Conservation (phyloP, 106 monocot species). For the Narthecium ossifragum region DNA sequence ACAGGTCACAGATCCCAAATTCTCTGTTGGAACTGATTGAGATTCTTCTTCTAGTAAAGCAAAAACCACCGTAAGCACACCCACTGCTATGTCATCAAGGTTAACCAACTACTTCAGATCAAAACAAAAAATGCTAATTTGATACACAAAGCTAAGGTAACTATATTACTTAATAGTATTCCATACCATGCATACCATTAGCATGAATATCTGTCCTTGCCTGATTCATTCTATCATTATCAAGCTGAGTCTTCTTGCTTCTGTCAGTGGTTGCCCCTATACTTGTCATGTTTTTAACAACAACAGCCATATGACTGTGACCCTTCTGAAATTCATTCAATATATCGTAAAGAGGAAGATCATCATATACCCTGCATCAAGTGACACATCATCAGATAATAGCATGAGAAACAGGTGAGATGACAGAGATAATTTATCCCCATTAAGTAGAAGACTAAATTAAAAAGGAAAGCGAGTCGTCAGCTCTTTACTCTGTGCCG, state of each 20-base stretch:
- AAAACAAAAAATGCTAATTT: neutral
- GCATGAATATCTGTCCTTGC: slow-evolving; percentile 9
- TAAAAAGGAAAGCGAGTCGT: too few species aligned
- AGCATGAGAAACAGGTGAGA: neutral
- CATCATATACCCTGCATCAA: slow-evolving; percentile 65
- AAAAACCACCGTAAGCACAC: slow-evolving; percentile 10
- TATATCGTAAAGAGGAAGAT: slow-evolving; percentile 92
- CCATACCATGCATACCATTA: slow-evolving; percentile 25
- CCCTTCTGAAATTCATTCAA: slow-evolving; percentile 97
- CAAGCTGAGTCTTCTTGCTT: too few species aligned
- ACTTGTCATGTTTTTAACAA: slow-evolving; percentile 55
- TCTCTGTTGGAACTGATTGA: slow-evolving; percentile 28
- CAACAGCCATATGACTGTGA: slow-evolving; percentile 96
- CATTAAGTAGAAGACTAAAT: too few species aligned
- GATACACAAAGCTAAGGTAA: neutral
- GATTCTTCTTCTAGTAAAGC: slow-evolving; percentile 43
- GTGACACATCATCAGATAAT: neutral
- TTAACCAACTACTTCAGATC: neutral
- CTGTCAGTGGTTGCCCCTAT: slow-evolving; percentile 19
- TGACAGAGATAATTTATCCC: too few species aligned
- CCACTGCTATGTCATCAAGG: neutral
- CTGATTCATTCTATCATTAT: slow-evolving; percentile 12
- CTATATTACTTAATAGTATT: too few species aligned
- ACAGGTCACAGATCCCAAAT: slow-evolving; percentile 22
- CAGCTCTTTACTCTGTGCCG: too few species aligned